Evolutionary conservation across 305 asterid genomes (phyloP).

Genomic region (Petunia hybrid): DNA sequence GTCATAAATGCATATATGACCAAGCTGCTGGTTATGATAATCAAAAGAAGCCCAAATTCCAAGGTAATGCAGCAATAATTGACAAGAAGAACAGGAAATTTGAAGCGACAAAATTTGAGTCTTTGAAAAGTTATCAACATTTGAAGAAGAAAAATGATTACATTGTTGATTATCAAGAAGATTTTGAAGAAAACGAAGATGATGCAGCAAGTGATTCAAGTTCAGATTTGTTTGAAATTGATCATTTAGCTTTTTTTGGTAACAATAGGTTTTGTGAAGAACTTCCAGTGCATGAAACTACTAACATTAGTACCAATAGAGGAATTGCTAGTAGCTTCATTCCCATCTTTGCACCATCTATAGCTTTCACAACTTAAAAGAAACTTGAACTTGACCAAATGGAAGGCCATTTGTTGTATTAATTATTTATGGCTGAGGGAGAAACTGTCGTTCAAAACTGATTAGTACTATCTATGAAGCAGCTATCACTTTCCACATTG

Average conservation of each 20-base stretch:
- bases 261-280: conserved; percentile 51
- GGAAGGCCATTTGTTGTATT: neutral
- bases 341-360: conserved; percentile 11
- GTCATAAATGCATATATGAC: conserved; percentile 47
- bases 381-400: conserved; percentile 4
- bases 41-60: conserved; percentile 38
- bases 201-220: conserved; percentile 77
- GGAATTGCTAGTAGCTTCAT: too few species aligned
- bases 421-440: too few species aligned
- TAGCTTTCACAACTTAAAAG: neutral
- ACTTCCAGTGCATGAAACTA: too few species aligned
- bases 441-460: neutral
- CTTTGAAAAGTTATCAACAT: conserved; percentile 4
- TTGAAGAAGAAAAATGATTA: conserved; percentile 32
- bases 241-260: conserved; percentile 59
- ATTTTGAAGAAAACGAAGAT: conserved; percentile 47
- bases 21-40: too few species aligned
- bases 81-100: conserved; percentile 37
- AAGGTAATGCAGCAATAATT: too few species aligned
- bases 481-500: neutral
- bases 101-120: conserved; percentile 30
- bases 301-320: too few species aligned
- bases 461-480: conserved; percentile 7
- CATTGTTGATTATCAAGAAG: neutral
- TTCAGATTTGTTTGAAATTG: conserved; percentile 84